A percentile compares a stretch with the other conserved stretches of the same genome.
Evolutionary conservation across 441 rosid species (phyloP).

Genomic region (Bocquillonia castaneifolia): DNA sequence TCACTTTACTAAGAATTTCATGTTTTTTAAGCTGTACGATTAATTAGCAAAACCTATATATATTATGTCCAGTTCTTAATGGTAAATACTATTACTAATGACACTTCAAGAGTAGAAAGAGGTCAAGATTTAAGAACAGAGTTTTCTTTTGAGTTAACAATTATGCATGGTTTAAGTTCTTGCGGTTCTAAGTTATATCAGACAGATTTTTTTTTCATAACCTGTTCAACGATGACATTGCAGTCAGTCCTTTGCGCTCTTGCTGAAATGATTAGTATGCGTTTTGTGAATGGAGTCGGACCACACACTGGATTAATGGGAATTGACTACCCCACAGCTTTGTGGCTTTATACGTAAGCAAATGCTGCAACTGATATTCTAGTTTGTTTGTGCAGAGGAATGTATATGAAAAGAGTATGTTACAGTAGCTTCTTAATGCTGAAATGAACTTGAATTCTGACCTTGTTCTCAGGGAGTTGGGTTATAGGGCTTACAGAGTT

Average conservation of each 20-base stretch:
- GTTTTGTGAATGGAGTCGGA: constrained; percentile 60
- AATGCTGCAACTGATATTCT: background rate
- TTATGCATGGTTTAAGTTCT: too few species aligned
- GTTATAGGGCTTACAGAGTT: constrained; percentile 66
- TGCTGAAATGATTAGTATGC: constrained; percentile 77
- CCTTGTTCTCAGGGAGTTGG: constrained; percentile 56
- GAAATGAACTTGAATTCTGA: constrained; percentile 13
- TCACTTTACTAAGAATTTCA: background rate
- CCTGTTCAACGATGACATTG: constrained; percentile 21
- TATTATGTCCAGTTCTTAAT: too few species aligned
- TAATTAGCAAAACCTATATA: background rate
- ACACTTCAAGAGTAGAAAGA: too few species aligned
- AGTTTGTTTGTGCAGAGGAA: too few species aligned
- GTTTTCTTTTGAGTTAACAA: background rate
- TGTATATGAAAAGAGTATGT: too few species aligned
- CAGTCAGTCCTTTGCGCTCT: constrained; percentile 81
- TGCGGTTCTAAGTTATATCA: too few species aligned
- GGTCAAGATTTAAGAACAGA: background rate
- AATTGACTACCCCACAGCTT: constrained; percentile 65
- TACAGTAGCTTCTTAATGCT: background rate
- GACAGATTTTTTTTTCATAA: too few species aligned
- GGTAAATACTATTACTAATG: too few species aligned
- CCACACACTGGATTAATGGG: constrained; percentile 67
- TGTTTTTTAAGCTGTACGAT: background rate
- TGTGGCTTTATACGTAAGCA: constrained; percentile 79